Evolutionary conservation across 164 flowering plant species (phyloP), one percentile per base, ranked within the genome.

Genomic region (Stephania yunnanensis): DNA sequence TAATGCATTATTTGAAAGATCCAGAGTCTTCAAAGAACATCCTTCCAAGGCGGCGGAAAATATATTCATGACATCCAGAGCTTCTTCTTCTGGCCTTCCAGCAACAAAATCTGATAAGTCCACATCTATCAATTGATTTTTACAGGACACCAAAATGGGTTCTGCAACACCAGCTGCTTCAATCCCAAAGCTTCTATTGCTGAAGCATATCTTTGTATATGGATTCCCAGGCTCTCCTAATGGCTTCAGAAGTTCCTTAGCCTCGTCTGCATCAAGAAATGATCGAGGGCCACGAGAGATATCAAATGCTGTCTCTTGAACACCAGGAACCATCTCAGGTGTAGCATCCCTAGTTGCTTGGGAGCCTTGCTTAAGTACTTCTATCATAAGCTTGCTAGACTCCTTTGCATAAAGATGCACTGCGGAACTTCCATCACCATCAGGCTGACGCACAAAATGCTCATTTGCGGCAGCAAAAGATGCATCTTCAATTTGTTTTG

Each of bases 341-440:
- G 31, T 25, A 19, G 68, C 48, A n/a, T 19, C 79, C 13, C 78
- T 85, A 76, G 78, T 80, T 4, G 13, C 78, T 70, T 63, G 69
- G 12, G 88, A 85, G 0, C 90, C 94, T 74, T 81, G 84, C 83
- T 94, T 93, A 46, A 96, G 89, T 75, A 86, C 90, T 71, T 90
- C 97, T 74, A 96, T 78, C 68, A 92, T 83, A 19, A 87, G 94
- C 78, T 87, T 91, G 75, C 98, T 94, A 80, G 93, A 92, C 75
- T 94, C 97, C 80, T 81, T 88, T 69, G 99, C 99, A 85, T 96
- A 96, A 61, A 89, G 88, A 82, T 96, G 99, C 68, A 94, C 95
- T 11, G 97, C 98, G 72, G 95, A 91, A 73, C 92, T 81, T 63
- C 99, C 99, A 87, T 96, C 98, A 74, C 98, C 97, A 86, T 94